Percentiles rank a stretch among this genome's conserved stretches.
These are phyloP conservation scores for Pyrrhoderma noxium DNA, from an alignment of 1,284 basidiomycete genomes.

Conservation along the genomic window DNA sequence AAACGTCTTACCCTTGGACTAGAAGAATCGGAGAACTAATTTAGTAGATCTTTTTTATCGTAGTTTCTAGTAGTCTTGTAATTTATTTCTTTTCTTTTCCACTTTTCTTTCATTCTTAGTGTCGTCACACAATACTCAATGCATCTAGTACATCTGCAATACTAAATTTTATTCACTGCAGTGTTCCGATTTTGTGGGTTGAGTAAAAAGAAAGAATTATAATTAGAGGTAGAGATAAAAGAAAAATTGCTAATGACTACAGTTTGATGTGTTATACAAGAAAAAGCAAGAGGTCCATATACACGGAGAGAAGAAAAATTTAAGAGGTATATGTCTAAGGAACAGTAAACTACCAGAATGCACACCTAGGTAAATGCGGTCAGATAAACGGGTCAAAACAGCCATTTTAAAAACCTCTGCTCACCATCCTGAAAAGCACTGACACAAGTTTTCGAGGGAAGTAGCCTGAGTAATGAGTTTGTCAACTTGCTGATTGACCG, in stretches of 20 bases:
- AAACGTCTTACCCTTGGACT: slow-evolving; percentile 24
- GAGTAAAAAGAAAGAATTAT: too few species aligned
- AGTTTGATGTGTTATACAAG: background rate
- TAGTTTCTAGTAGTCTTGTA: background rate
- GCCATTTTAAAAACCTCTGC: slow-evolving; percentile 18
- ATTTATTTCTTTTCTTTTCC: background rate
- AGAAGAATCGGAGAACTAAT: slow-evolving; percentile 7
- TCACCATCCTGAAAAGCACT: slow-evolving; percentile 94
- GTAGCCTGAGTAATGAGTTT: slow-evolving; percentile 89
- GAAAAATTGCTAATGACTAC: background rate
- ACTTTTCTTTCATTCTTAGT: background rate
- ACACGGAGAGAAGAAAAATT: background rate
- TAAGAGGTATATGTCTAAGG: background rate
- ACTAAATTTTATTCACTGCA: too few species aligned
- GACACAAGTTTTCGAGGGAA: slow-evolving; percentile 87
- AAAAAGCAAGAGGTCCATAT: background rate
- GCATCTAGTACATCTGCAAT: too few species aligned
- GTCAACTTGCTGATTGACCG: slow-evolving; percentile 78
- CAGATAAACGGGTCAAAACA: background rate
- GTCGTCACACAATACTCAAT: too few species aligned
- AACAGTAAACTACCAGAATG: slow-evolving; percentile 13
- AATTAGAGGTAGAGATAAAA: background rate
- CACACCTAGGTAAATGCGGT: slow-evolving; percentile 9
- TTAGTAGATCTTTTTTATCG: background rate
- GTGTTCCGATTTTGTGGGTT: too few species aligned